Evolutionary conservation across 2,329 filamentous ascomycete species (phyloP).

Genomic region (Alternaria brassicicola): DNA sequence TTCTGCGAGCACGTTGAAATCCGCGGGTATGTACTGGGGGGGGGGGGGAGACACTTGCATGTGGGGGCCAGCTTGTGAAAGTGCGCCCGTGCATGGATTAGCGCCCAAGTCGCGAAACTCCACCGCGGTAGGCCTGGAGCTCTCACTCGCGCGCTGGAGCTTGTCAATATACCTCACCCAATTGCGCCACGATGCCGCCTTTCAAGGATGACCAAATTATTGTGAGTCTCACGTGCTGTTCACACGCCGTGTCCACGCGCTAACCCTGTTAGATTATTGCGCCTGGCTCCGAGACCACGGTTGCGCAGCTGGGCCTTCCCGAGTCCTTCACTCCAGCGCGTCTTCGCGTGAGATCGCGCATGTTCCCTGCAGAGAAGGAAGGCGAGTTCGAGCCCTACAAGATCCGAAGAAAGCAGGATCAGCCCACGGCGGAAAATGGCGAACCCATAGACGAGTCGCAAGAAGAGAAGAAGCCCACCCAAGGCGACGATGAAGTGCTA

Average conservation of each 20-base stretch:
- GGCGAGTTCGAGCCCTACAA: constrained; percentile 83
- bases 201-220: constrained; percentile 56
- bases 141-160: constrained; percentile 20
- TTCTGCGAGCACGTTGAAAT: constrained; percentile 28
- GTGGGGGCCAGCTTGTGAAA: constrained; percentile 17
- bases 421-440: constrained; percentile 34
- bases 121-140: constrained; percentile 13
- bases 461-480: constrained; percentile 37
- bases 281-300: constrained; percentile 84
- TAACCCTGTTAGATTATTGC: constrained; percentile 64
- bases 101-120: constrained; percentile 13
- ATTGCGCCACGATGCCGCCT: constrained; percentile 49
- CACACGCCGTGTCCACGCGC: constrained; percentile 6
- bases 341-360: constrained; percentile 85
- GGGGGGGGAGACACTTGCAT: constrained; percentile 20
- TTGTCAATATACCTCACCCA: constrained; percentile 17
- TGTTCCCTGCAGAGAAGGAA: constrained; percentile 81
- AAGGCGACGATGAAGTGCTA: constrained; percentile 64
- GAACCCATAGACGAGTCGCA: constrained; percentile 36
- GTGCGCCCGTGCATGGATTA: constrained; percentile 13
- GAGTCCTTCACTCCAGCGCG: constrained; percentile 92
- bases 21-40: constrained; percentile 13
- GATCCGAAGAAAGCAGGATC: constrained; percentile 62
- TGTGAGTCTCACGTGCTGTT: constrained; percentile 32
- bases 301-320: constrained; percentile 87